Evolutionary conservation across 2,329 filamentous ascomycete genomes (phyloP).

Genomic region (Pseudocercospora fuligena): DNA sequence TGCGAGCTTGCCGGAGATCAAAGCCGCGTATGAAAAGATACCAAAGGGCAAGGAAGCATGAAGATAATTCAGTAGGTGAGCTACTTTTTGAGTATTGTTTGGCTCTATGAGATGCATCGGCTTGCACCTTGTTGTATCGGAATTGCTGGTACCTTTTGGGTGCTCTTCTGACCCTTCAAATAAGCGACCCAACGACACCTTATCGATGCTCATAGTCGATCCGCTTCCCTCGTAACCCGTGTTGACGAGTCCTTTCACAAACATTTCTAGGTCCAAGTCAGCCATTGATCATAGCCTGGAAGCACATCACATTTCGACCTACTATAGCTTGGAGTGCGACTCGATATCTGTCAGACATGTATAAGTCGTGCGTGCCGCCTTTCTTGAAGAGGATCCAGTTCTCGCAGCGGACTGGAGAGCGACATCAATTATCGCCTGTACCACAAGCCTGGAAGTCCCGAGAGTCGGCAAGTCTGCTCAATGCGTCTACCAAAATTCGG

Average conservation of each 20-base stretch:
- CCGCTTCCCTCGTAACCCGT: background rate
- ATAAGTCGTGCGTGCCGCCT: too few relatives aligned
- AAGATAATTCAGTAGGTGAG: background rate
- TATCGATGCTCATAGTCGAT: background rate
- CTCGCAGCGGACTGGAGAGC: too few relatives aligned
- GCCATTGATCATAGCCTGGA: too few relatives aligned
- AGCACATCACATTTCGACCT: background rate
- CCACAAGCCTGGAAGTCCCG: too few relatives aligned
- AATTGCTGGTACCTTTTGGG: background rate
- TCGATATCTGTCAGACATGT: too few relatives aligned
- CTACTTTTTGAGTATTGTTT: background rate
- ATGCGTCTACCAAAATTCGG: too few relatives aligned
- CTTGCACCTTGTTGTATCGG: background rate
- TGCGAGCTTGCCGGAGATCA: constrained; percentile 45
- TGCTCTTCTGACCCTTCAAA: background rate
- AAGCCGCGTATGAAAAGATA: constrained; percentile 47
- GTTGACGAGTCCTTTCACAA: background rate
- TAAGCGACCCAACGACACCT: too few relatives aligned
- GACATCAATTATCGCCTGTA: too few relatives aligned
- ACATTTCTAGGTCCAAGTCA: background rate
- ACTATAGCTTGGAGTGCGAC: background rate
- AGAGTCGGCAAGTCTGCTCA: too few relatives aligned
- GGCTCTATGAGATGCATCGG: background rate
- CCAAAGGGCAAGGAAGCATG: constrained; percentile 34
- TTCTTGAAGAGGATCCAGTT: too few relatives aligned